phyloP scores from a whole-genome alignment of 495 filamentous ascomycete genomes.

The Alectoria sarmentosa region DNA sequence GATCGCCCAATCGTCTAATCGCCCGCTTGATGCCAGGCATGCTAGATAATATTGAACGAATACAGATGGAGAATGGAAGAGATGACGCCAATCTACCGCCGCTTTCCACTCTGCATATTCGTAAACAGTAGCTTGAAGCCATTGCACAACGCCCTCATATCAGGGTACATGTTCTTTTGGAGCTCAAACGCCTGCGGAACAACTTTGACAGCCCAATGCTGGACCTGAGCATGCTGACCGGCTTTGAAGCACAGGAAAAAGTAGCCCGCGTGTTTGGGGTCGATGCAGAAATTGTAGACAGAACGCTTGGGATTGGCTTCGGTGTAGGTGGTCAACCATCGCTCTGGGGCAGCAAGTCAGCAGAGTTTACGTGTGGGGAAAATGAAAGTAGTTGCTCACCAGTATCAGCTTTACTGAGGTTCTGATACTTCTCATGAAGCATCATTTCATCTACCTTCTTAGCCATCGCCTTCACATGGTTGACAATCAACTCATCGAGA shows the following conservation, averaged over 20 bases:
- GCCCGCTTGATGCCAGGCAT: conserved; percentile 5
- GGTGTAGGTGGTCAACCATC: conserved; percentile 91
- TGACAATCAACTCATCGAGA: conserved; percentile 94
- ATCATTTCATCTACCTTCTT: conserved; percentile 96
- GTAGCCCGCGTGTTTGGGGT: conserved; percentile 86
- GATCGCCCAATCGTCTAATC: background rate
- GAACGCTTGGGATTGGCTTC: conserved; percentile 92
- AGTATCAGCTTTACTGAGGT: conserved; percentile 68
- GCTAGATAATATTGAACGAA: background rate
- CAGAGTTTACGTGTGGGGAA: background rate
- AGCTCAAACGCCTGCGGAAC: conserved; percentile 87
- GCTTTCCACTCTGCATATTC: conserved; percentile 43
- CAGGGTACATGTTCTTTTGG: conserved; percentile 76
- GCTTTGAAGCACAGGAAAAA: conserved; percentile 96
- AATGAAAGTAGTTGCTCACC: conserved; percentile 51
- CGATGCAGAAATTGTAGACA: conserved; percentile 90
- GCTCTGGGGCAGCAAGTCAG: conserved; percentile 49
- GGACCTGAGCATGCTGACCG: conserved; percentile 59
- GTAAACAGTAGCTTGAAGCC: conserved; percentile 63
- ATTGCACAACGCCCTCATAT: conserved; percentile 91
- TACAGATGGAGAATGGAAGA: background rate
- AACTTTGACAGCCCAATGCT: conserved; percentile 83
- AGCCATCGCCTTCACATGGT: conserved; percentile 94
- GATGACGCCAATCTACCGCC: conserved; percentile 26
- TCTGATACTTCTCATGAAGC: conserved; percentile 83